A percentile compares a stretch with the other conserved stretches of the same genome.
Evolutionary conservation across 306 rosid species (phyloP).

Genomic region (Cercis canadensis): DNA sequence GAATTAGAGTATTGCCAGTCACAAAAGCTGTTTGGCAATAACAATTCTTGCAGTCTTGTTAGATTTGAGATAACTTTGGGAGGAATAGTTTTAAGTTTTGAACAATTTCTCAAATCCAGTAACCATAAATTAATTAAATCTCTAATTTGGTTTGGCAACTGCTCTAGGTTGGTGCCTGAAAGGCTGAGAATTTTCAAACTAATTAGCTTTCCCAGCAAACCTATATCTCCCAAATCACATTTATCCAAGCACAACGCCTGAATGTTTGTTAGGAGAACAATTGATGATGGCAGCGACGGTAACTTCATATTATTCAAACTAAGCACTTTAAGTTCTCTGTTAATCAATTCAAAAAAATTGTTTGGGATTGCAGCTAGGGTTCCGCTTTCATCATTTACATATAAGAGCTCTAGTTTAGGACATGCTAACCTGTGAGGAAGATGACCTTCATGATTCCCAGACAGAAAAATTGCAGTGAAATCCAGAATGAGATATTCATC

Average conservation of each 20-base stretch:
- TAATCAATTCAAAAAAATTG: background rate
- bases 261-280: background rate
- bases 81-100: fast-evolving
- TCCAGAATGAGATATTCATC: fast-evolving
- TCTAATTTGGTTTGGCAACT: background rate
- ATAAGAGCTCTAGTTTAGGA: too few relatives aligned
- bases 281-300: background rate
- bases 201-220: background rate
- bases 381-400: too few relatives aligned
- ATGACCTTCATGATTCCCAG: background rate
- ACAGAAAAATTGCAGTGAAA: background rate
- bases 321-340: background rate
- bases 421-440: background rate
- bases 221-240: background rate
- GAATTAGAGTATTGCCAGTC: background rate
- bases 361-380: background rate
- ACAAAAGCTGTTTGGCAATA: background rate
- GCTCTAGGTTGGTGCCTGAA: fast-evolving
- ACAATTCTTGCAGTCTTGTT: background rate
- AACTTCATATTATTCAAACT: fast-evolving
- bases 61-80: background rate
- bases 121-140: background rate
- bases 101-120: background rate
- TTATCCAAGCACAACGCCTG: background rate
- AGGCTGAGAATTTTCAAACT: background rate